Evolutionary conservation across 2,329 filamentous ascomycete species (phyloP), one percentile per base, ranked within the genome.

Genomic region (Pseudovirgaria hyperparasitica): DNA sequence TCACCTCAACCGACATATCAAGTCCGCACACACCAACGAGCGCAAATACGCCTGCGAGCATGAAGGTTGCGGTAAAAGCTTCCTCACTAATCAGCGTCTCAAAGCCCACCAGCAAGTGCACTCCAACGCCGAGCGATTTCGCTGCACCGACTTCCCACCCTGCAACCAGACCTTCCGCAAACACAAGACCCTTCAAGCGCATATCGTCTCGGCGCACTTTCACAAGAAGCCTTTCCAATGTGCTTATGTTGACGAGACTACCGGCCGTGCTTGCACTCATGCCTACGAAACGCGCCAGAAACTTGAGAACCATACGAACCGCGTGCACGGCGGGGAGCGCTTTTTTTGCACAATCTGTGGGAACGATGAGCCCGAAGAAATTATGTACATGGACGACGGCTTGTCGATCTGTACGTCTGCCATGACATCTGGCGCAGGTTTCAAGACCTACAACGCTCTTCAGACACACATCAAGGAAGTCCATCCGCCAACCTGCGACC

Each of bases 91-190:
- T 2, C 84, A 81, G 7, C 67, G 82, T 23, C 66, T 94, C 11
- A 71, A 77, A 32, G 68, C 82, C 19, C 86, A 94, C 48, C 62
- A 76, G 26, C 70, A 74, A n/a, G 73, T 80, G 2, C 86, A 94
- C 50, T 70, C 79, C 43, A 78, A 77, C 28, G 71, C 76, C 39
- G 77, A 90, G 46, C 68, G 78, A 28, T 85, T 78, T 43, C 65
- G 70, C 31, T 93, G 85, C 46, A 72, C 67, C 13, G 76, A 72
- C 18, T 76, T 72, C 39, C 65, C 69, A 2, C 71, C 68, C 1
- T 93, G 85, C 54, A 67, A 70, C 11, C 70, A 82, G 54, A 73
- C 72, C 12, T 96, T 94, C 52, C 72, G 87, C 34, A 94, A 93
- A 54, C 78, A 84, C 48, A 75, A 84, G 38, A 92, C 85, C 0